Base-by-base conservation (phyloP, 129 eudicot species). In the Tanacetum coccineum region DNA sequence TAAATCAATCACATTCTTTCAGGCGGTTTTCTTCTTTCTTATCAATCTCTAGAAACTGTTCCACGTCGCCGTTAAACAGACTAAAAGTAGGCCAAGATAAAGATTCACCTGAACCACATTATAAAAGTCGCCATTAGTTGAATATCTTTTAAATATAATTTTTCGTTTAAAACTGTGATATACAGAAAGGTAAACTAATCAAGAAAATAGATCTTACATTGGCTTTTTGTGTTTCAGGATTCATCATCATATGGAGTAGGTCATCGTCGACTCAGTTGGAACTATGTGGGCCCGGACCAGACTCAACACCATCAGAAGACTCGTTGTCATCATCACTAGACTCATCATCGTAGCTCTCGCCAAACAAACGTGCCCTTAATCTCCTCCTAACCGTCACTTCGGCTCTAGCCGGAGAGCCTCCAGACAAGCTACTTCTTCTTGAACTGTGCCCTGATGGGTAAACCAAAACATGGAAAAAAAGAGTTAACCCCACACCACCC, bases 401-500 rank as follows among this genome's bases (percentile, higher is more conserved):
- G 1, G 86, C 74, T 18, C 84, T 58, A 11, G 83, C 75, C 66
- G 88, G 81, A 30, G 96, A 81, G 4, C 73, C 68, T 22, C 79
- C 79, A 2, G 94, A 77, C 79, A 82, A 77, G 70, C 90, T 79
- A 46, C 78, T 77, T 26, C 86, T 82, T 75, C 84, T 75, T 4
- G 82, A 69, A 62, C 72, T 49, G 28, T 52, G 62, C n/a, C 82
- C 75, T 0, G 78, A 72, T 17, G 80, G 73, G 50, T 83, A 70
- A 8, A 87, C 84, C 32, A 87, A 72, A 45, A 84, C 78, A 30
- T 87, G 82, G 71, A 87, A 82, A 59, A 78, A 80, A 2, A 90
- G 76, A 1, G 95, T 87, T 40, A 90, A 66, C 91, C 77, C 42
- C 10, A 36, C 82, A 55, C 89, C 81, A 14, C 89, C 86, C 9